Percentiles rank a stretch among this genome's conserved stretches.
phyloP scores from a whole-genome alignment of 1,284 basidiomycete genomes.

The Ceratobasidium sp. region DNA sequence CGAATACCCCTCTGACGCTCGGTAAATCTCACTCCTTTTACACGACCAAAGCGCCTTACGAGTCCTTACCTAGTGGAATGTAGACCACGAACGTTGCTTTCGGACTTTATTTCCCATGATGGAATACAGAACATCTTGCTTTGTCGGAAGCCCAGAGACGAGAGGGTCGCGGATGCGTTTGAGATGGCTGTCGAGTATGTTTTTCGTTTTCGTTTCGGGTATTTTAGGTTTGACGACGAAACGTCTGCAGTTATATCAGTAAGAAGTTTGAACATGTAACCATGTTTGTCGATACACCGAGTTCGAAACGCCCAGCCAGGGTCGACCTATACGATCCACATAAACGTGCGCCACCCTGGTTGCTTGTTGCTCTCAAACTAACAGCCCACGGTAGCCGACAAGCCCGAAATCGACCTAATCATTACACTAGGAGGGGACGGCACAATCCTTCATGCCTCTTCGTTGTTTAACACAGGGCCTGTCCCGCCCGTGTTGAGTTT shows the following conservation, averaged over 20 bases:
- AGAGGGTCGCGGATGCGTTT: slow-evolving; percentile 59
- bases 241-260: slow-evolving; percentile 61
- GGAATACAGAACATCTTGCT: slow-evolving; percentile 58
- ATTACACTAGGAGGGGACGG: slow-evolving; percentile 96
- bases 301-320: slow-evolving; percentile 72
- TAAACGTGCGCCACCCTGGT: slow-evolving; percentile 57
- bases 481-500: slow-evolving; percentile 97
- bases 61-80: not conserved
- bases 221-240: not conserved
- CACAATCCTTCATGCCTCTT: slow-evolving; percentile 94
- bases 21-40: not conserved
- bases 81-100: slow-evolving; percentile 20
- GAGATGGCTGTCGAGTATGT: slow-evolving; percentile 58
- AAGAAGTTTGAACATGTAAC: slow-evolving; percentile 76
- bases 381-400: slow-evolving; percentile 55
- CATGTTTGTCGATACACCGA: slow-evolving; percentile 79
- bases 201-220: not conserved
- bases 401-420: slow-evolving; percentile 80
- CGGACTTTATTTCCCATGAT: slow-evolving; percentile 34
- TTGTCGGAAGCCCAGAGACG: slow-evolving; percentile 63
- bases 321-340: slow-evolving; percentile 72
- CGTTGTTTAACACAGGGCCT: slow-evolving; percentile 87
- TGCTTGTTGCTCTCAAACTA: not conserved
- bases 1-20: slow-evolving; percentile 1
- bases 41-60: not conserved